A percentile compares a stretch with the other conserved stretches of the same genome.
phyloP scores from a whole-genome alignment of 371 early-diverging fungal genomes.

The Mortierella sp. region DNA sequence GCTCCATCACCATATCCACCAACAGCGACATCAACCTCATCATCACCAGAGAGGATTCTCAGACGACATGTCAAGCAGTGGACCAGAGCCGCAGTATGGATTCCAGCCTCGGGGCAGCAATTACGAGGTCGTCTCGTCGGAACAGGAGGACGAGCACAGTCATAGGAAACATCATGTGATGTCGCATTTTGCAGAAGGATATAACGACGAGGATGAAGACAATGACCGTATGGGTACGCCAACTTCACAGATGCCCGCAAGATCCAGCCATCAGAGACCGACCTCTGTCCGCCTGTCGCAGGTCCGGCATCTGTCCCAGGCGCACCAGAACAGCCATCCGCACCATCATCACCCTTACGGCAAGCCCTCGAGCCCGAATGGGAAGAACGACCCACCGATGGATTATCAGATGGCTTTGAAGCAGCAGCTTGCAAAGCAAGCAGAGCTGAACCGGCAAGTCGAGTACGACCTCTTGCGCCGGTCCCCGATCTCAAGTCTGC shows the following conservation, averaged over 20 bases:
- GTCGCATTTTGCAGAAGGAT: conserved; percentile 49
- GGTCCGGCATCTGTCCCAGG: conserved; percentile 47
- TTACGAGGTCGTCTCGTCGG: conserved; percentile 18
- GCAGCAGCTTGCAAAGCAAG: conserved; percentile 50
- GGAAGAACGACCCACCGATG: conserved; percentile 44
- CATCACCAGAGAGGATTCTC: conserved; percentile 31
- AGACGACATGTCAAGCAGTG: conserved; percentile 28
- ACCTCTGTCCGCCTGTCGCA: conserved; percentile 48
- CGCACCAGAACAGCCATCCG: conserved; percentile 52
- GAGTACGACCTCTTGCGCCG: conserved; percentile 51
- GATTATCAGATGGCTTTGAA: conserved; percentile 50
- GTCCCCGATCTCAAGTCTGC: conserved; percentile 47
- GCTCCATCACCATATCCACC: conserved; percentile 23
- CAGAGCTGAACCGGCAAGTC: conserved; percentile 47
- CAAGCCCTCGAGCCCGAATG: conserved; percentile 42
- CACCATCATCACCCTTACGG: conserved; percentile 52
- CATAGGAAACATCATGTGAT: conserved; percentile 12
- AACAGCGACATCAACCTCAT: not conserved
- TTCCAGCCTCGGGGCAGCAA: conserved; percentile 32
- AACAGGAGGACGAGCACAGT: conserved; percentile 29
- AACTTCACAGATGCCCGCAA: conserved; percentile 1
- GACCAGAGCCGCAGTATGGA: conserved; percentile 46
- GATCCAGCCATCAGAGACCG: conserved; percentile 38
- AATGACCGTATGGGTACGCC: conserved; percentile 25
- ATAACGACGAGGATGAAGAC: conserved; percentile 47